Percentiles rank a stretch among this genome's conserved stretches.
phyloP scores from a whole-genome alignment of 768 basidiomycete genomes.

The Panellus pusillus region DNA sequence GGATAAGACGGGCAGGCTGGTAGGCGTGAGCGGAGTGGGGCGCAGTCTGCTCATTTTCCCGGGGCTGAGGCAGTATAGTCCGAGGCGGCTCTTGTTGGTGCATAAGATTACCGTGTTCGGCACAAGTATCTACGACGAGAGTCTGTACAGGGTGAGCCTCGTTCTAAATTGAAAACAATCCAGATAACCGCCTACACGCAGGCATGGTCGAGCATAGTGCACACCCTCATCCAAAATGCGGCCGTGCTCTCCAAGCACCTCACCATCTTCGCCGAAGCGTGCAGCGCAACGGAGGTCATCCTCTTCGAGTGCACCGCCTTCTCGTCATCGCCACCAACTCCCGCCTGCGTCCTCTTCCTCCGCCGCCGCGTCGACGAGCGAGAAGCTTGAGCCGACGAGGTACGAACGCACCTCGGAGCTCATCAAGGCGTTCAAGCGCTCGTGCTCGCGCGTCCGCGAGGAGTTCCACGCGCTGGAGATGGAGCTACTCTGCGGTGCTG shows the following conservation, averaged over 20 bases:
- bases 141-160: conserved; percentile 78
- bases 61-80: no score
- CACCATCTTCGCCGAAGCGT: conserved; percentile 82
- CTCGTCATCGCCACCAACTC: conserved; percentile 90
- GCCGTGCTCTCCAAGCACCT: conserved; percentile 86
- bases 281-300: conserved; percentile 90
- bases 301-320: conserved; percentile 98
- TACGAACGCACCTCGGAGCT: conserved; percentile 90
- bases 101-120: conserved; percentile 87
- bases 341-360: conserved; percentile 35
- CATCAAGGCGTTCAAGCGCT: conserved; percentile 93
- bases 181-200: conserved; percentile 32
- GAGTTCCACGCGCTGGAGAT: conserved; percentile 88
- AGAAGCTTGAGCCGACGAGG: conserved; percentile 63
- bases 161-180: neutral
- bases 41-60: no score
- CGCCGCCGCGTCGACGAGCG: no score
- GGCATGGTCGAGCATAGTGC: conserved; percentile 99
- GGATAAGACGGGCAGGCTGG: neutral
- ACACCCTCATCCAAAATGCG: conserved; percentile 94
- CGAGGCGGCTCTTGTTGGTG: no score
- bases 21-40: no score
- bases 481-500: conserved; percentile 82
- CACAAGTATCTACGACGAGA: conserved; percentile 97
- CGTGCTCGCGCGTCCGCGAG: conserved; percentile 80